These are phyloP conservation scores for Vitis hybrid DNA, from an alignment of 177 flowering plant species.

Conservation along the genomic window DNA sequence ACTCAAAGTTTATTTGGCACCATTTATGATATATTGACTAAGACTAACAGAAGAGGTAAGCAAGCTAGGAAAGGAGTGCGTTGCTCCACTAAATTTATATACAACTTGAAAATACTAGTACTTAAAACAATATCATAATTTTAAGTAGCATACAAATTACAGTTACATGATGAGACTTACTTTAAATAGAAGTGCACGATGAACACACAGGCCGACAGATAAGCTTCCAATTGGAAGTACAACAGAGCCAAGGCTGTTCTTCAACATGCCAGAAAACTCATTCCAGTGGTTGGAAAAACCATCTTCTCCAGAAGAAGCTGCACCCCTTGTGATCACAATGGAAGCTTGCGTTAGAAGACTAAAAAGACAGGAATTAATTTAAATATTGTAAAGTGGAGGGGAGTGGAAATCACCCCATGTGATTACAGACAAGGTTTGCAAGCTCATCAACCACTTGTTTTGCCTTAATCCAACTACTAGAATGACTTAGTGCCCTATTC, in stretches of 20 bases:
- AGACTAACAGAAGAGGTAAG: no score
- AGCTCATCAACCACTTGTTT: conserved; percentile 15
- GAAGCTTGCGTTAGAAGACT: background rate
- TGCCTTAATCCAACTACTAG: background rate
- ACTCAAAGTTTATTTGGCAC: no score
- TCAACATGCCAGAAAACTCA: conserved; percentile 6
- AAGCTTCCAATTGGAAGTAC: conserved; percentile 27
- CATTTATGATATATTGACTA: no score
- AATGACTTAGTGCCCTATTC: conserved; percentile 11
- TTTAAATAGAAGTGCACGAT: conserved; percentile 27
- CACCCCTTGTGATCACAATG: conserved; percentile 16
- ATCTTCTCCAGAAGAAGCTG: conserved; percentile 11
- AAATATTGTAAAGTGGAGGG: background rate
- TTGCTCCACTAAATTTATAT: no score
- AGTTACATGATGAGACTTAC: conserved; percentile 7
- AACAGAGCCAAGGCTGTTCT: conserved; percentile 11
- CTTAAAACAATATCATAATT: no score
- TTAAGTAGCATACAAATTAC: background rate
- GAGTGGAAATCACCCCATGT: conserved; percentile 22
- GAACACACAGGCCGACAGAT: conserved; percentile 23
- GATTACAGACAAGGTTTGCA: conserved; percentile 20
- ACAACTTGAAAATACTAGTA: no score
- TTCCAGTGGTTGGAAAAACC: conserved; percentile 11
- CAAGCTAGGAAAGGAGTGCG: no score
- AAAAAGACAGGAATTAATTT: background rate